Evolutionary conservation across 495 filamentous ascomycete genomes (phyloP).

Genomic region (Penicillium canescens): DNA sequence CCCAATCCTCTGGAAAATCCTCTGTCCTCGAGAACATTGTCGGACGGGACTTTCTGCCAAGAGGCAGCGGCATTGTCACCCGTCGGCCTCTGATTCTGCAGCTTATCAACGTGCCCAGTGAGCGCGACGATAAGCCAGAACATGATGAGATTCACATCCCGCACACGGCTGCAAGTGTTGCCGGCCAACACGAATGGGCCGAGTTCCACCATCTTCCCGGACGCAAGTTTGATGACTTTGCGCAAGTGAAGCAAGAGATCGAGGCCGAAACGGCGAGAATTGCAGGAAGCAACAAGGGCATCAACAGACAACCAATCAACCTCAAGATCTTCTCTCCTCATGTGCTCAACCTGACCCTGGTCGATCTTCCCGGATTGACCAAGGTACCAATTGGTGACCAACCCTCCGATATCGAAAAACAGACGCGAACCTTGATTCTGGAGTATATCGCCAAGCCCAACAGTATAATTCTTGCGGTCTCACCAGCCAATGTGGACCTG

Average conservation of each 20-base stretch:
- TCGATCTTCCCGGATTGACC: conserved; percentile 93
- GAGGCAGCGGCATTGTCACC: conserved; percentile 96
- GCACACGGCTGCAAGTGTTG: conserved; percentile 68
- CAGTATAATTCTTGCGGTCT: conserved; percentile 96
- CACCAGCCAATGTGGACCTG: conserved; percentile 95
- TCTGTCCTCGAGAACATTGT: conserved; percentile 99
- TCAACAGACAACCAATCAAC: conserved; percentile 96
- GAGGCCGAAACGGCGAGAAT: conserved; percentile 95
- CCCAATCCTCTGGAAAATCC: conserved; percentile 98
- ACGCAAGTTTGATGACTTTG: conserved; percentile 89
- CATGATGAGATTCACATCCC: conserved; percentile 63
- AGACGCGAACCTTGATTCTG: conserved; percentile 92
- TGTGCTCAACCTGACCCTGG: conserved; percentile 93
- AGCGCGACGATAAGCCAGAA: conserved; percentile 67
- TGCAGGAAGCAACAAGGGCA: conserved; percentile 97
- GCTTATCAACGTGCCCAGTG: conserved; percentile 94
- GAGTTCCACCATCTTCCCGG: conserved; percentile 95
- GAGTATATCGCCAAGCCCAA: conserved; percentile 99
- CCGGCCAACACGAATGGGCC: conserved; percentile 82
- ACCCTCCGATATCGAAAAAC: conserved; percentile 97
- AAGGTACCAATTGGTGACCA: conserved; percentile 99
- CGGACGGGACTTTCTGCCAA: conserved; percentile 93
- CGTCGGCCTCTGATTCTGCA: conserved; percentile 92
- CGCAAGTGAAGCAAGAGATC: conserved; percentile 91
- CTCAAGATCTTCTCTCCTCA: conserved; percentile 98